Evolutionary conservation across 2,329 filamentous ascomycete species (phyloP), one percentile per base, ranked within the genome.

Genomic region (Colletotrichum sp.): DNA sequence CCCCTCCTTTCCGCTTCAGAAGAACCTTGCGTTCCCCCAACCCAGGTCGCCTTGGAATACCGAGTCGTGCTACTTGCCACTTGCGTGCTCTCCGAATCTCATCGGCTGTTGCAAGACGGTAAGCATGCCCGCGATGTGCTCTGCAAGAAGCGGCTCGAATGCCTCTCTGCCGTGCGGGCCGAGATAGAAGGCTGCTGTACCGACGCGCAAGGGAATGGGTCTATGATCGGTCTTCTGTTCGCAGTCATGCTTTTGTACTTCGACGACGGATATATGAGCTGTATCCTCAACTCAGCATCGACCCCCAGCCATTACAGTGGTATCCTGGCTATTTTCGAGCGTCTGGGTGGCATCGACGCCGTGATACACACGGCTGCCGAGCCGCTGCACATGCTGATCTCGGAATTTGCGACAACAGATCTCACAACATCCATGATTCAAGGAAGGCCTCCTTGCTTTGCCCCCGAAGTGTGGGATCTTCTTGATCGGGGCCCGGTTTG

Each of bases 171-270:
- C 6, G 73, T 84, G n/a, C 80, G 82, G 6, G 80, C 84, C 16
- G 79, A 85, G 72, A 81, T 83, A 3, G 81, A 82, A 30, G 80
- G 79, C 1, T 84, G 82, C 28, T 84, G 83, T 21, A 77, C 81
- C 10, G 76, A 80, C 15, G 76, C 2, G 18, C 28, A 34, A 1
- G 59, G 3, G 0, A 34, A 13, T n/a, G 59, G 82, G 3, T 82
- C 80, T 6, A 80, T 48, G 43, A 55, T 34, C 18, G 65, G 77
- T 0, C 67, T 84, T 0, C 61, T 88, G 1, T 84, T 87, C 28
- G 85, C 85, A 4, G 86, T 87, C 28, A 80, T 88, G 2, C 77
- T 88, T 1, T 82, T 88, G 0, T 87, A 86, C 74, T 86, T 88
- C 9, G 80, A 85, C 24, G 84, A 86, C 30, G 85, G 84, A 2